Evolutionary conservation across 768 basidiomycete species (phyloP), one percentile per base, ranked within the genome.

Genomic region (Scleroderma citrinum): DNA sequence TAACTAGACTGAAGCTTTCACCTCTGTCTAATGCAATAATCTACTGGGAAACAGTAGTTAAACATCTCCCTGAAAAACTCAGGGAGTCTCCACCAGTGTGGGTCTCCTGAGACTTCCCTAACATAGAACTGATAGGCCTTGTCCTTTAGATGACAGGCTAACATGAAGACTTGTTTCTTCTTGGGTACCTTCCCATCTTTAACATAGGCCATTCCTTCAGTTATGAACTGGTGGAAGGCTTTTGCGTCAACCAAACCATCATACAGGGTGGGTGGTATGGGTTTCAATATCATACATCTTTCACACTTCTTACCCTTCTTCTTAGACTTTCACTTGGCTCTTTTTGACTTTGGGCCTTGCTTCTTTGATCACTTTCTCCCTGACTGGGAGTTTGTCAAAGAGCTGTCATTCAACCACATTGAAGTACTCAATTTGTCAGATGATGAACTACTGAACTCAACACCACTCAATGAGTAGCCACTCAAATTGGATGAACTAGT

Each of bases 1-100:
- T 38, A 47, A 7, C 47, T 53, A 0, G 42, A 31, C 0, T 54
- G 37, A 0, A 75, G 52, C 17, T 63, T 61, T 5, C 60, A 50
- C 0, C 59, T 29, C 47, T 66, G 67, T 21, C 66, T 43, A 7
- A 57, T 34, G 0, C 56, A 29, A 38, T 59, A 56, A 26, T 59
- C 38, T 0, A 60, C 42, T 0, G 70, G 70, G 55, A 73, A 73
- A 26, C 71, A 70, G 21, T 68, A 68, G 19, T 71, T 57, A 46
- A 69, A 71, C n/a, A 73, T 14, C 24, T 58, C 63, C 3, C 47
- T 20, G 45, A 69, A 71, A 49, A 72, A 71, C 1, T 57, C 21
- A 10, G 53, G 30, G 0, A 72, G 26, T 0, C 24, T 50, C 69
- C 69, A 73, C 0, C 56, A 32, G 3, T 60, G 47, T 0, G 58